These are phyloP conservation scores for Acaromyces ingoldii DNA, from an alignment of 1,284 basidiomycete species.

Conservation along the genomic window DNA sequence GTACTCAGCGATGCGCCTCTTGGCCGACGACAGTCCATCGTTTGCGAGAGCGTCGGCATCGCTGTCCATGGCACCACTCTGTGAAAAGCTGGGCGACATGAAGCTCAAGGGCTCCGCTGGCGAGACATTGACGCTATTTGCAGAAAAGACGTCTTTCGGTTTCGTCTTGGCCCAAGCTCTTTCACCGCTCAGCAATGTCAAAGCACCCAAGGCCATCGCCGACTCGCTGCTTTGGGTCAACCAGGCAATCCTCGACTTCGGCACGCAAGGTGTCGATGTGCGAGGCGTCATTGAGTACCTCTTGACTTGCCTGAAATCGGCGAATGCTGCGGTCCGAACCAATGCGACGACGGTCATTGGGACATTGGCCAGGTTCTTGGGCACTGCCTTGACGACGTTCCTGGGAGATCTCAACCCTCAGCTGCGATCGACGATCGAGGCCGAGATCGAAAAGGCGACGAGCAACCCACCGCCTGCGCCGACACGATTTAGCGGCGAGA, in stretches of 20 bases:
- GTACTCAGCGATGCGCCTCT: constrained; percentile 53
- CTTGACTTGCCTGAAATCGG: constrained; percentile 79
- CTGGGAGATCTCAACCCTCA: constrained; percentile 92
- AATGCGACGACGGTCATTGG: constrained; percentile 93
- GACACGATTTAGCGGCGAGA: constrained; percentile 47
- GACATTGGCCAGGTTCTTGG: constrained; percentile 85
- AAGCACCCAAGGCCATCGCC: constrained; percentile 93
- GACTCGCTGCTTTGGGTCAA: constrained; percentile 89
- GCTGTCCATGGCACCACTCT: constrained; percentile 74
- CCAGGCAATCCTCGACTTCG: constrained; percentile 82
- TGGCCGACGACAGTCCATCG: constrained; percentile 72
- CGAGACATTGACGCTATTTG: constrained; percentile 73
- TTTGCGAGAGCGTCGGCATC: constrained; percentile 84
- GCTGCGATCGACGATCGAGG: constrained; percentile 79
- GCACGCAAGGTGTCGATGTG: constrained; percentile 77
- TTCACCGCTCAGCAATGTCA: constrained; percentile 51
- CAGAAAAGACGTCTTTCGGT: constrained; percentile 88
- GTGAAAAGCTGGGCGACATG: constrained; percentile 91
- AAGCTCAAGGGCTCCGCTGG: constrained; percentile 97
- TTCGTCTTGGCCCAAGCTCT: constrained; percentile 80
- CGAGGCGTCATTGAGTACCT: constrained; percentile 83
- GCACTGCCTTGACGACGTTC: constrained; percentile 82
- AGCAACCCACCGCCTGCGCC: constrained; percentile 74
- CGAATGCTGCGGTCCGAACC: constrained; percentile 87
- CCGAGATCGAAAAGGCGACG: constrained; percentile 91